Percentiles rank a stretch among this genome's conserved stretches.
These are phyloP conservation scores for Afroboletus lepidellus DNA, from an alignment of 1,284 basidiomycete genomes.

Conservation along the genomic window DNA sequence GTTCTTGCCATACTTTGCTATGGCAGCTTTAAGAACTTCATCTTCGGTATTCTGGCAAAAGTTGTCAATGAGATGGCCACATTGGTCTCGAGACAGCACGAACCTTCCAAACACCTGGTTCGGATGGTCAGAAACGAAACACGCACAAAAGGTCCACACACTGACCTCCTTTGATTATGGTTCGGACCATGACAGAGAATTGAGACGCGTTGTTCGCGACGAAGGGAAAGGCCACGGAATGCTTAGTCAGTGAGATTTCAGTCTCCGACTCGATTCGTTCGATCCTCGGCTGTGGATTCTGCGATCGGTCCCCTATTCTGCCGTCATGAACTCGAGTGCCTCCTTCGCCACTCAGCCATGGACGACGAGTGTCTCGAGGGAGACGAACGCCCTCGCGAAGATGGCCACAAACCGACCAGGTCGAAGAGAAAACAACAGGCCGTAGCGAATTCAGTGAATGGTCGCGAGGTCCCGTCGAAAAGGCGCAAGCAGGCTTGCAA, in stretches of 20 bases:
- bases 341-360: too few relatives aligned
- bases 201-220: background rate
- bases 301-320: conserved; percentile 15
- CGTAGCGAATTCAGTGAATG: conserved; percentile 6
- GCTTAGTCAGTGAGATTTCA: conserved; percentile 17
- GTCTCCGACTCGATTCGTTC: conserved; percentile 20
- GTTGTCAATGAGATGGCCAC: conserved; percentile 8
- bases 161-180: conserved; percentile 91
- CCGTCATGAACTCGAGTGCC: background rate
- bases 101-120: conserved; percentile 72
- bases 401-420: background rate
- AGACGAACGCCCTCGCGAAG: conserved; percentile 11
- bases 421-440: background rate
- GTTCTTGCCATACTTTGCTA: conserved; percentile 97
- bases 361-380: conserved; percentile 16
- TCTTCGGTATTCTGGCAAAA: conserved; percentile 85
- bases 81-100: conserved; percentile 13
- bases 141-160: conserved; percentile 16
- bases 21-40: conserved; percentile 95
- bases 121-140: conserved; percentile 3
- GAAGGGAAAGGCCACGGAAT: background rate
- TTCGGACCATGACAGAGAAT: conserved; percentile 65
- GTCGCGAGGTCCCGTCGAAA: conserved; percentile 29
- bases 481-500: conserved; percentile 45
- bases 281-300: conserved; percentile 1